Percentiles rank a stretch among this genome's conserved stretches.
phyloP scores from a whole-genome alignment of 2,329 filamentous ascomycete genomes.

The Aspergillus pseudoviridinutans region DNA sequence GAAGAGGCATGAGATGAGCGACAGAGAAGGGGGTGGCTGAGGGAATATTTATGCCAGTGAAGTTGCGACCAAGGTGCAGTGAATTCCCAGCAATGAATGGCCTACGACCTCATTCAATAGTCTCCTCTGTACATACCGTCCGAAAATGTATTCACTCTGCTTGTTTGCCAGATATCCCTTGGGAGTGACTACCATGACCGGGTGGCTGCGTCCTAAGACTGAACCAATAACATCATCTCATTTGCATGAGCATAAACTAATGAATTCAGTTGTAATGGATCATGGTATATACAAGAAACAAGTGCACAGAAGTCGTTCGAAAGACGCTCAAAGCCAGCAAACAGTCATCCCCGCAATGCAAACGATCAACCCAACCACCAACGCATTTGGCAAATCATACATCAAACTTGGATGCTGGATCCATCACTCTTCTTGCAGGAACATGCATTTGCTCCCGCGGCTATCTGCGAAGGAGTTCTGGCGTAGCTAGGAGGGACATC shows the following conservation, averaged over 20 bases:
- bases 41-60: background rate
- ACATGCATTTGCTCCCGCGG: conserved; percentile 38
- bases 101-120: background rate
- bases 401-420: conserved; percentile 36
- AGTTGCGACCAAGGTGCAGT: background rate
- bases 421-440: conserved; percentile 36
- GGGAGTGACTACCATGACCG: background rate
- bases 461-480: conserved; percentile 66
- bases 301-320: too few relatives aligned
- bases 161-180: background rate
- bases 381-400: conserved; percentile 13
- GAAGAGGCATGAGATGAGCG: too few relatives aligned
- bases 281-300: background rate
- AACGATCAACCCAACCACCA: background rate
- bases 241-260: background rate
- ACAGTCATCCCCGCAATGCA: background rate
- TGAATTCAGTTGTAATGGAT: background rate
- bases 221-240: background rate
- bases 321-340: background rate
- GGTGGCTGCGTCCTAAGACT: background rate
- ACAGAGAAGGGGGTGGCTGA: too few relatives aligned
- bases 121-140: background rate
- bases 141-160: background rate
- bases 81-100: background rate
- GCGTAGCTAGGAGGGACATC: conserved; percentile 76